phyloP scores from a whole-genome alignment of 441 rosid genomes.

The Pelargonium cotyledonis region DNA sequence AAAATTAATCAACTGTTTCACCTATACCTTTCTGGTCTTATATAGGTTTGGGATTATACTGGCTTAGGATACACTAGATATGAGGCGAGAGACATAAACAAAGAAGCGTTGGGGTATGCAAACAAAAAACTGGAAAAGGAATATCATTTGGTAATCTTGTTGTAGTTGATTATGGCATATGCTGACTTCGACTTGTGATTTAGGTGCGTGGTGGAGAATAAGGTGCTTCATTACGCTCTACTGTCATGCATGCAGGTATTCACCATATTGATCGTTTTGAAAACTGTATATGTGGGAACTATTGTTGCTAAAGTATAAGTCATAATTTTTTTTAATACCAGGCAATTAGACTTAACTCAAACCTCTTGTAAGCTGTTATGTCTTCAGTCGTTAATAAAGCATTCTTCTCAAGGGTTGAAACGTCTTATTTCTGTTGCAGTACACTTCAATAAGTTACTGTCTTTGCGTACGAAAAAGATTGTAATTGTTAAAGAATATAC shows the following conservation, averaged over 20 bases:
- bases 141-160: constrained; percentile 10
- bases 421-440: background rate
- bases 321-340: no score
- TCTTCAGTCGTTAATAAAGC: background rate
- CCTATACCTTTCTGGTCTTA: constrained; percentile 12
- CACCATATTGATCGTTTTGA: constrained; percentile 9
- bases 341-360: no score
- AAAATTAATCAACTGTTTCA: background rate
- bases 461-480: background rate
- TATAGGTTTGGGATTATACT: constrained; percentile 94
- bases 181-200: constrained; percentile 28
- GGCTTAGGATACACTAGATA: constrained; percentile 84
- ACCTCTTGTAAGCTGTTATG: background rate
- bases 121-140: background rate
- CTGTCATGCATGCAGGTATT: constrained; percentile 65
- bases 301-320: no score
- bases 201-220: constrained; percentile 97
- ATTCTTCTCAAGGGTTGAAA: constrained; percentile 5
- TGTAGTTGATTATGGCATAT: constrained; percentile 13
- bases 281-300: background rate
- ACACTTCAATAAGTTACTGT: background rate
- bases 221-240: constrained; percentile 80
- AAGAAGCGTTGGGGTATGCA: constrained; percentile 72
- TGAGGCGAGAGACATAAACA: constrained; percentile 66
- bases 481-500: background rate